These are phyloP conservation scores for Citrullus mucosospermus DNA, from an alignment of 306 rosid species.

Conservation along the genomic window DNA sequence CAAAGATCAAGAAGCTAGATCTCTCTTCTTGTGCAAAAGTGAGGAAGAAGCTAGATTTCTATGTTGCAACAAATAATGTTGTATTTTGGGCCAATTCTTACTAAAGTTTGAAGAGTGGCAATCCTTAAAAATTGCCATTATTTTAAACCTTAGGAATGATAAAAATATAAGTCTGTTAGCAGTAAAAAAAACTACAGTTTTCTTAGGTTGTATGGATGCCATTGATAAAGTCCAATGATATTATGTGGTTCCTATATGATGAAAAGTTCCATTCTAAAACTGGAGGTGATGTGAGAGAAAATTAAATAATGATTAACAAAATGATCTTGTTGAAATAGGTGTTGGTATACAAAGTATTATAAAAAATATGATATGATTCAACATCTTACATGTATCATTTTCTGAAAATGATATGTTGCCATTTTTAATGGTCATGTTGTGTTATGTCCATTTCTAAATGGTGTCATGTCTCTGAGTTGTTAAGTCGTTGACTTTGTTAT, in stretches of 20 bases:
- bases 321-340: neutral
- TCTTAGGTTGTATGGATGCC: neutral
- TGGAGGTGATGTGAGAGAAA: neutral
- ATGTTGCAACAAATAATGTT: neutral
- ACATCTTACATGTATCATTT: neutral
- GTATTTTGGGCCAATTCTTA: neutral
- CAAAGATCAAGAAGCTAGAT: neutral
- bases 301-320: neutral
- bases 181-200: neutral
- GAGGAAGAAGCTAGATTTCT: neutral
- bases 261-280: neutral
- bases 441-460: neutral
- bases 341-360: neutral
- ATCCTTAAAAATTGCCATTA: neutral
- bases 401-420: neutral
- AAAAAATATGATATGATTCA: neutral
- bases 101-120: neutral
- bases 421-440: neutral
- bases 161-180: neutral
- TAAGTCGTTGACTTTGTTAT: neutral
- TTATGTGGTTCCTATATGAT: neutral
- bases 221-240: neutral
- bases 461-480: neutral
- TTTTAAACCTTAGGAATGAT: neutral
- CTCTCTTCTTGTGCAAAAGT: neutral